Base-by-base conservation (phyloP, 129 eudicot species). In the Centaurea solstitialis region DNA sequence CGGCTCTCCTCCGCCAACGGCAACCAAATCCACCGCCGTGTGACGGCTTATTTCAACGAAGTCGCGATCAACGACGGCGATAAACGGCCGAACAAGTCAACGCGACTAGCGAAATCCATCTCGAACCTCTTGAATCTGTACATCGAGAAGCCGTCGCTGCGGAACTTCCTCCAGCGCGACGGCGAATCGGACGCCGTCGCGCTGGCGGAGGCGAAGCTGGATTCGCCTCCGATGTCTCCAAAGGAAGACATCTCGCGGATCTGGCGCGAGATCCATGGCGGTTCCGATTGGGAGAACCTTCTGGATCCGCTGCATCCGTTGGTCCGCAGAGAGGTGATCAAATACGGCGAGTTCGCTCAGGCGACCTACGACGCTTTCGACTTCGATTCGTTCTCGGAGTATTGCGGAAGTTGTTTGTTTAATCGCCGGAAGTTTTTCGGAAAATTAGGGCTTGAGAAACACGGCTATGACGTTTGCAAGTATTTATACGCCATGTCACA, bases 321-420 rank as follows among this genome's bases (percentile, higher is more conserved):
- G 61, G 88, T 90, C 1, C 78, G 97, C 9, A 28, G 85, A 5
- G 99, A 94, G 86, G 76, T 94, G 4, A 65, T 94, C 1, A 87
- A 89, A 7, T 94, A 94, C 70, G 97, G 97, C 0, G 97, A 94
- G 72, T 87, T 94, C 12, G 86, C 93, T 0, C 97, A 92, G 50
- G 99, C 99, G 15, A 86, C 89, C 0, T 94, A 94, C 50, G 97
- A 94, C 70, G 94, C 97, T 0, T 87, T 90, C 75, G 99, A 92
- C 41, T 92, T 86, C 41, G 99, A 94, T 21, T 41, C 91, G 20
- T 87, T 62, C 38, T 94, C 97, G 3, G 91, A 92, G 79, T 90
- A 87, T 28, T 94, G 90, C 35, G 97, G 97, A 13, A 89, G 94
- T 40, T 94, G 99, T 68, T 78, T 81, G 81, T 92, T 76, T 77